A percentile compares a stretch with the other conserved stretches of the same genome.
These are phyloP conservation scores for Tausonia pullulans DNA, from an alignment of 1,284 basidiomycete genomes.

Conservation along the genomic window DNA sequence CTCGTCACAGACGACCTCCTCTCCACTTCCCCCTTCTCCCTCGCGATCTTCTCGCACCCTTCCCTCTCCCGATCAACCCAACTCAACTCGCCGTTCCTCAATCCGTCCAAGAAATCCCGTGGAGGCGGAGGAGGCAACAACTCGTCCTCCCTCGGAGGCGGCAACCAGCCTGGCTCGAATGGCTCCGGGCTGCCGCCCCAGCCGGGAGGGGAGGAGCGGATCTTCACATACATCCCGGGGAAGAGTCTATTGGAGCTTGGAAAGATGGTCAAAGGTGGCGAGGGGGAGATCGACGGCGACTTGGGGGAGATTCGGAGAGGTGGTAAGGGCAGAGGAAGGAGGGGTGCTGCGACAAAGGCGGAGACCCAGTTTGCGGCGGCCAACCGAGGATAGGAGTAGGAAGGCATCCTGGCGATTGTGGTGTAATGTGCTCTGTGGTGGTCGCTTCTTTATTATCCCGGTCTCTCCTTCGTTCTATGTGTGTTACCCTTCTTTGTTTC, in stretches of 20 bases:
- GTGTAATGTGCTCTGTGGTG: too few species aligned
- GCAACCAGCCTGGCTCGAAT: not conserved
- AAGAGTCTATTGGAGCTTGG: conserved; percentile 14
- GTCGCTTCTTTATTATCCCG: too few species aligned
- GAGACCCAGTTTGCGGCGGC: not conserved
- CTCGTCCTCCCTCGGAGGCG: not conserved
- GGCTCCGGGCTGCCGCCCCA: not conserved
- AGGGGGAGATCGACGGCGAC: conserved; percentile 17
- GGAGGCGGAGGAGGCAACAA: not conserved
- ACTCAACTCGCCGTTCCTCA: not conserved
- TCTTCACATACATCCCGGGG: conserved; percentile 12
- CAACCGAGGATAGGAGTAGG: too few species aligned
- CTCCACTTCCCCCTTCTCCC: conserved; percentile 4
- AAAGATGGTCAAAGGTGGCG: conserved; percentile 14
- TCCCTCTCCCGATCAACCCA: conserved; percentile 9
- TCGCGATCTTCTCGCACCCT: conserved; percentile 14
- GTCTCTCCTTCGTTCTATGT: too few species aligned
- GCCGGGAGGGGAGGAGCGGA: conserved; percentile 6
- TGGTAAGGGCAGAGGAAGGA: conserved; percentile 14
- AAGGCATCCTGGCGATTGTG: too few species aligned
- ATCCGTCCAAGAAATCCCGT: not conserved
- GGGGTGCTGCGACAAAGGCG: conserved; percentile 13
- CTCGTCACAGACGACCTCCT: conserved; percentile 10
- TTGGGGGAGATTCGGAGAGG: conserved; percentile 15
- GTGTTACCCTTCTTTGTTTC: too few species aligned